phyloP scores from a whole-genome alignment of 2,329 filamentous ascomycete genomes.

The Tothia fuscella region DNA sequence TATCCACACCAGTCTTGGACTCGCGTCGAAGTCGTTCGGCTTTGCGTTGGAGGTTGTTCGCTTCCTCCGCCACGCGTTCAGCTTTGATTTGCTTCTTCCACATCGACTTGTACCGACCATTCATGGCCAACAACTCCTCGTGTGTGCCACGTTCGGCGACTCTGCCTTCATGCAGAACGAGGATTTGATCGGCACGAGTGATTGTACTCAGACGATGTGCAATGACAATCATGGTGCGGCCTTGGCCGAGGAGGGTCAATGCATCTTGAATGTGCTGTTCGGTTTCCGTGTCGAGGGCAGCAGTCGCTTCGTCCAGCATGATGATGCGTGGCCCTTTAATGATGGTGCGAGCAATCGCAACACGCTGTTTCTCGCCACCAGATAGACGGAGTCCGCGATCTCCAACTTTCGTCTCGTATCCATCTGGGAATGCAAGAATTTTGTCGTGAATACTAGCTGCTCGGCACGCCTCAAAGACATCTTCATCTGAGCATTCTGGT shows the following conservation, averaged over 20 bases:
- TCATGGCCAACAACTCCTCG: conserved; percentile 35
- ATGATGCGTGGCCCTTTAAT: conserved; percentile 87
- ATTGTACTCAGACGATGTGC: conserved; percentile 56
- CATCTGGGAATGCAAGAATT: conserved; percentile 77
- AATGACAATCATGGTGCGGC: conserved; percentile 89
- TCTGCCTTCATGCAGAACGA: conserved; percentile 41
- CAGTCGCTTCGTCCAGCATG: conserved; percentile 85
- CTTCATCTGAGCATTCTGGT: conserved; percentile 64
- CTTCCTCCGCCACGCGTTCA: conserved; percentile 37
- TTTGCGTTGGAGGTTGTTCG: conserved; percentile 36
- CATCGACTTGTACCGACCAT: conserved; percentile 37
- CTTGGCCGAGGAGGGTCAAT: conserved; percentile 66
- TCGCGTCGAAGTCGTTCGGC: conserved; percentile 36
- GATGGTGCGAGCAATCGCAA: conserved; percentile 86
- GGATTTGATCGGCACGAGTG: conserved; percentile 43
- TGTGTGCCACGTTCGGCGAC: conserved; percentile 41
- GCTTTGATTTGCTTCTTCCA: conserved; percentile 42
- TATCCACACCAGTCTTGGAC: conserved; percentile 26
- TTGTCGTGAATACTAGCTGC: conserved; percentile 89
- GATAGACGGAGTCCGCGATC: conserved; percentile 79
- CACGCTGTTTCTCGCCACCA: conserved; percentile 85
- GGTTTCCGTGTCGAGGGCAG: conserved; percentile 80
- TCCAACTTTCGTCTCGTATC: conserved; percentile 81
- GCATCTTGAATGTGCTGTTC: conserved; percentile 89
- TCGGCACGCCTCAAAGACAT: conserved; percentile 69